phyloP scores from a whole-genome alignment of 257 asterid species.

The Anisodus acutangulus region DNA sequence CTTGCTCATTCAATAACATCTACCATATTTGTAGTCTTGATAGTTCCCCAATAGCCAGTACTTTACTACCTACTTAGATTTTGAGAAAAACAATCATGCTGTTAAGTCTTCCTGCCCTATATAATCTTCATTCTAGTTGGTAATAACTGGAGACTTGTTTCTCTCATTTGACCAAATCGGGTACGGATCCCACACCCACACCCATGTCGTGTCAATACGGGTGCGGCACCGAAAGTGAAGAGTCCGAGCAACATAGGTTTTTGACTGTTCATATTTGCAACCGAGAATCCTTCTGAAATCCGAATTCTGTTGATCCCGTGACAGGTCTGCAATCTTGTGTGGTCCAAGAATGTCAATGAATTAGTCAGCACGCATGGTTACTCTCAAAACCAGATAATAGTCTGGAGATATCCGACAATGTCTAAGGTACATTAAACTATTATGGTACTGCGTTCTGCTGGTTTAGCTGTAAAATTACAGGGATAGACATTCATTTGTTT shows the following conservation, averaged over 20 bases:
- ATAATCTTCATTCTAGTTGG: background rate
- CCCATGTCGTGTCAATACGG: too few relatives aligned
- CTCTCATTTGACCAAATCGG: background rate
- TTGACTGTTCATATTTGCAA: background rate
- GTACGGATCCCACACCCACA: too few relatives aligned
- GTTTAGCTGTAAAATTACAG: background rate
- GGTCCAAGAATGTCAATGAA: constrained; percentile 97
- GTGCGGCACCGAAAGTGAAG: too few relatives aligned
- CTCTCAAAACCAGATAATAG: constrained; percentile 91
- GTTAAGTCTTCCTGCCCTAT: background rate
- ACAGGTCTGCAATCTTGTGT: constrained; percentile 97
- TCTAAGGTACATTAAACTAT: constrained; percentile 60
- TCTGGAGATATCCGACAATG: constrained; percentile 96
- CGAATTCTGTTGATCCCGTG: constrained; percentile 19
- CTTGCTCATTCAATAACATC: background rate
- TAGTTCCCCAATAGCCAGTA: background rate
- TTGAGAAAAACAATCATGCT: background rate
- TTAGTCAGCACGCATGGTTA: constrained; percentile 98
- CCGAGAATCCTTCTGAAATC: background rate
- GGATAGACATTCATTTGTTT: background rate
- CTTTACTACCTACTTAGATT: background rate
- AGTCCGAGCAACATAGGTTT: background rate
- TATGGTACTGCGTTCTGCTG: background rate
- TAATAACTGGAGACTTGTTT: background rate
- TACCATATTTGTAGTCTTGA: background rate